These are phyloP conservation scores for Globisporangium camurandrum DNA, from an alignment of 352 stramenopile species.

Conservation along the genomic window DNA sequence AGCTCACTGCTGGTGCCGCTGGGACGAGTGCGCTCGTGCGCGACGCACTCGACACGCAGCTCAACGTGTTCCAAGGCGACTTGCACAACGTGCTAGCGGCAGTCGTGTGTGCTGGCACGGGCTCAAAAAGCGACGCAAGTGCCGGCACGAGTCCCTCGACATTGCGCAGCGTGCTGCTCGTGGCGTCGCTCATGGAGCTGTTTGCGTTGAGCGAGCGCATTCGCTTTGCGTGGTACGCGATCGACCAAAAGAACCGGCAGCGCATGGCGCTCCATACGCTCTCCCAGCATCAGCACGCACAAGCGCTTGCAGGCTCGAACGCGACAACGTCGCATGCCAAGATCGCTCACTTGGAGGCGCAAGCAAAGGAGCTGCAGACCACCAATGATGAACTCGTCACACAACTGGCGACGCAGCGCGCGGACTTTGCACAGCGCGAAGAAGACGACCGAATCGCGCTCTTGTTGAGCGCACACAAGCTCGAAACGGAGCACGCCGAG, in stretches of 20 bases:
- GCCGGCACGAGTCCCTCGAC: too few species aligned
- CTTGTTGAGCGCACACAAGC: slow-evolving; percentile 3
- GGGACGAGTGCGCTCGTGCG: slow-evolving; percentile 16
- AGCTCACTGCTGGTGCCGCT: slow-evolving; percentile 25
- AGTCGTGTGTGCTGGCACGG: not conserved
- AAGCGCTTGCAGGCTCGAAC: not conserved
- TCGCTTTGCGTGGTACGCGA: slow-evolving; percentile 31
- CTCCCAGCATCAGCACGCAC: slow-evolving; percentile 7
- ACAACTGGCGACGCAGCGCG: slow-evolving; percentile 2
- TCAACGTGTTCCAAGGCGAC: slow-evolving; percentile 31
- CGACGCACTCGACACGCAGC: slow-evolving; percentile 31
- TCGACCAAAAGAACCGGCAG: slow-evolving; percentile 42
- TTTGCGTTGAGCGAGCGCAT: slow-evolving; percentile 41
- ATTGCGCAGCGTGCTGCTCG: slow-evolving; percentile 1
- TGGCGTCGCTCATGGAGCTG: slow-evolving; percentile 25
- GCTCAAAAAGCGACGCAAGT: not conserved
- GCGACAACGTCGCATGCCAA: not conserved
- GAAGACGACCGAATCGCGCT: slow-evolving; percentile 9
- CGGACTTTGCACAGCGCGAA: slow-evolving; percentile 9
- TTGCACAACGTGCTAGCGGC: slow-evolving; percentile 14
- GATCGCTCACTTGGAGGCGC: not conserved
- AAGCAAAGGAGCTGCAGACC: not conserved
- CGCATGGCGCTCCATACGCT: slow-evolving; percentile 18
- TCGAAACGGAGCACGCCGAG: slow-evolving; percentile 6
- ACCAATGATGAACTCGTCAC: not conserved